Conservation (phyloP, 768 basidiomycete genomes). For the Lentinula edodes region DNA sequence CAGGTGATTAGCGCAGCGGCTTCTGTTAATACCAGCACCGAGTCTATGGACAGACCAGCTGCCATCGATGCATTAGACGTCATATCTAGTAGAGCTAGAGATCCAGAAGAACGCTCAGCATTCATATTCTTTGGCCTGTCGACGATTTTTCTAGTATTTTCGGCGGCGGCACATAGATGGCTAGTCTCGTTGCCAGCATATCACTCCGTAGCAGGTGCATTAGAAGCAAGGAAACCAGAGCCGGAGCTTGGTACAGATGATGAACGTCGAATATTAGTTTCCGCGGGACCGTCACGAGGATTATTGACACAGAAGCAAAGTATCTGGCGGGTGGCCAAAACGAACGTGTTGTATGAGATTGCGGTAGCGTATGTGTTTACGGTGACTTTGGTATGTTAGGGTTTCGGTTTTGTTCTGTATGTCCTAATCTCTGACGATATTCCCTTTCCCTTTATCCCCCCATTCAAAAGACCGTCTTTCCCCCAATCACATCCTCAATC, state of each 20-base stretch:
- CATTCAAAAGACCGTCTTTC: slow-evolving; percentile 67
- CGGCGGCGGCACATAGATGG: slow-evolving; percentile 50
- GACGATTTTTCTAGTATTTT: slow-evolving; percentile 54
- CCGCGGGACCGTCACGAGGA: slow-evolving; percentile 18
- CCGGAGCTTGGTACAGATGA: slow-evolving; percentile 17
- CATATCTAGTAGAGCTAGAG: slow-evolving; percentile 20
- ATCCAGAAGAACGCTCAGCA: slow-evolving; percentile 63
- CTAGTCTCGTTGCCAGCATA: slow-evolving; percentile 58
- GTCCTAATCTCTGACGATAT: slow-evolving; percentile 1
- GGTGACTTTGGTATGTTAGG: slow-evolving; percentile 64
- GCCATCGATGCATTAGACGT: too few species aligned
- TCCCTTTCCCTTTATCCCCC: neutral
- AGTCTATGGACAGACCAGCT: neutral
- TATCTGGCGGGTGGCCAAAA: slow-evolving; percentile 49
- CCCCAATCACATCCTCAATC: slow-evolving; percentile 79
- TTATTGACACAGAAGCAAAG: slow-evolving; percentile 31
- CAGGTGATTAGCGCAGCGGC: slow-evolving; percentile 50
- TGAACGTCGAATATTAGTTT: slow-evolving; percentile 32
- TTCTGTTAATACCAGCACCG: slow-evolving; percentile 45
- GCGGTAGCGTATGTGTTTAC: slow-evolving; percentile 73
- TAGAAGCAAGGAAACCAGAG: slow-evolving; percentile 31
- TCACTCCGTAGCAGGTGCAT: slow-evolving; percentile 40
- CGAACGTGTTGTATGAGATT: slow-evolving; percentile 65
- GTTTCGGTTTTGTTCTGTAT: neutral
- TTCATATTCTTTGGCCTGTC: slow-evolving; percentile 71